A percentile compares a stretch with the other conserved stretches of the same genome.
Conservation (phyloP, 352 stramenopile genomes). For the Pythium vanterpoolii region DNA sequence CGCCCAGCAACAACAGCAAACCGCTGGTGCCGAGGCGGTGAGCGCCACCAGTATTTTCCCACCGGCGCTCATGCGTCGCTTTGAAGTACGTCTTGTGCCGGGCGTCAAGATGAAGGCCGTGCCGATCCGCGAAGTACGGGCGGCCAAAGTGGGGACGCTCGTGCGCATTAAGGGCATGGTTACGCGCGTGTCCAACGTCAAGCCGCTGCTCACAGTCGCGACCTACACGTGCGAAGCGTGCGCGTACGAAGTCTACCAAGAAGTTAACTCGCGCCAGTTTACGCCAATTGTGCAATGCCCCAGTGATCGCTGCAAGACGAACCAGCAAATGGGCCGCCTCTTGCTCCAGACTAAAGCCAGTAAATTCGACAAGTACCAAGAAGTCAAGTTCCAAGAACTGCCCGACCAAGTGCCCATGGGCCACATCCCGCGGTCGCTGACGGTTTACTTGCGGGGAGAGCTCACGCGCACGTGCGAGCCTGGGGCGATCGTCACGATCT, state of each 20-base stretch:
- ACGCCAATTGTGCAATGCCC: constrained; percentile 92
- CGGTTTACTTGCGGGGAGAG: constrained; percentile 90
- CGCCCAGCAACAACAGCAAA: constrained; percentile 46
- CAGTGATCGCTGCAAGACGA: constrained; percentile 83
- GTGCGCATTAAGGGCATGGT: constrained; percentile 98
- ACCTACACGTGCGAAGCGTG: constrained; percentile 98
- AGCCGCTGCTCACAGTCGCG: constrained; percentile 94
- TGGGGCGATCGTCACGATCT: constrained; percentile 96
- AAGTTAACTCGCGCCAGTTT: constrained; percentile 92
- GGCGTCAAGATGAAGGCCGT: constrained; percentile 85
- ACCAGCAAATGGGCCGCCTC: constrained; percentile 76
- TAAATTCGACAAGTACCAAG: constrained; percentile 99
- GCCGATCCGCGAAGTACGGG: constrained; percentile 93
- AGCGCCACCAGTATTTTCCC: constrained; percentile 82
- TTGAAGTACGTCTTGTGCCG: constrained; percentile 79
- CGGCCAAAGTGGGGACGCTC: constrained; percentile 92
- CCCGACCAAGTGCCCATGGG: constrained; percentile 96
- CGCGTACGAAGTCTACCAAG: constrained; percentile 97
- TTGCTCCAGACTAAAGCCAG: constrained; percentile 96
- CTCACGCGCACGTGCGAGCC: constrained; percentile 92
- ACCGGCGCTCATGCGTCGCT: constrained; percentile 88
- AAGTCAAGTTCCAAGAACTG: constrained; percentile 96
- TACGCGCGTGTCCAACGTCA: constrained; percentile 97
- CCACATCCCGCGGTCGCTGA: constrained; percentile 95
- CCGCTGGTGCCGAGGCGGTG: constrained; percentile 29